These are phyloP conservation scores for Escovopsis sp. DNA, from an alignment of 2,329 filamentous ascomycete genomes.

Conservation along the genomic window DNA sequence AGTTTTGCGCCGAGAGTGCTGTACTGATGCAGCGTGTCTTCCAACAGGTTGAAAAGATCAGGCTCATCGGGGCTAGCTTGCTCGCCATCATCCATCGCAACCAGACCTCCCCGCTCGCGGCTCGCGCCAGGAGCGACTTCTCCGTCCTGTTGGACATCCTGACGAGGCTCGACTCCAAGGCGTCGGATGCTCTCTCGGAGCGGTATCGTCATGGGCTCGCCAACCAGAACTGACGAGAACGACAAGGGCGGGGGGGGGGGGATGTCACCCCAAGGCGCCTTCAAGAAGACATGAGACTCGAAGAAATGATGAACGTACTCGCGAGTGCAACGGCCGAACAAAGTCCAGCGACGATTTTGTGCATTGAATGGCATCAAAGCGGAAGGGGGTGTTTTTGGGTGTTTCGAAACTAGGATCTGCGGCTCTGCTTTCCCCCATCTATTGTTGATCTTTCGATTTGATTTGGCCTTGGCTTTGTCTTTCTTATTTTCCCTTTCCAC, in stretches of 20 bases:
- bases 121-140: conserved; percentile 23
- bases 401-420: too few relatives aligned
- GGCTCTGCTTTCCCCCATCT: too few relatives aligned
- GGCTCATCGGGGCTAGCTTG: conserved; percentile 22
- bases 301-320: background rate
- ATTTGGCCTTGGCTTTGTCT: too few relatives aligned
- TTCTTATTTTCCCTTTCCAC: too few relatives aligned
- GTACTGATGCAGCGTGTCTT: background rate
- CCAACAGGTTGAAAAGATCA: conserved; percentile 23
- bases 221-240: background rate
- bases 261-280: too few relatives aligned
- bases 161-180: conserved; percentile 25
- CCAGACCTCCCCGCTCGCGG: conserved; percentile 19
- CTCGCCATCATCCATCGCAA: conserved; percentile 24
- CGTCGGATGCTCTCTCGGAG: conserved; percentile 24
- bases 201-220: conserved; percentile 8
- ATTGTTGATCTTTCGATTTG: too few relatives aligned
- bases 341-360: too few relatives aligned
- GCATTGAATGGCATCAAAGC: too few relatives aligned
- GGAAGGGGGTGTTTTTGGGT: too few relatives aligned
- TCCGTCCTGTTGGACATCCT: conserved; percentile 24
- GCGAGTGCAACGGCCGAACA: too few relatives aligned
- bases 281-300: background rate
- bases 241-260: background rate
- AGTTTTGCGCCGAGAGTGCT: too few relatives aligned